These are phyloP conservation scores for Citrus glauca DNA, from an alignment of 345 rosid species.

Conservation along the genomic window DNA sequence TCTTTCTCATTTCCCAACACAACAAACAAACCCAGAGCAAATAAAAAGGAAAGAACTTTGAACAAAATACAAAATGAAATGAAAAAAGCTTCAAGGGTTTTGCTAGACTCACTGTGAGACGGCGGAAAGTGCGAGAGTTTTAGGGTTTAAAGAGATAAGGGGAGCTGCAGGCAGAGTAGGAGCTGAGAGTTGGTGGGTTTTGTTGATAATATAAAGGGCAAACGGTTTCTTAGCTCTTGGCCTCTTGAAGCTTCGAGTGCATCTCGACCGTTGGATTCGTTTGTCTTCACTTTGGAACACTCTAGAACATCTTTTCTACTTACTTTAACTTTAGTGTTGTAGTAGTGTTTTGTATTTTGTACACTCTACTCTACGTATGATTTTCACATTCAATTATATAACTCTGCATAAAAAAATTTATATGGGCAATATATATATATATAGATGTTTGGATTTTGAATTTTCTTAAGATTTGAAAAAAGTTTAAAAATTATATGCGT, in stretches of 20 bases:
- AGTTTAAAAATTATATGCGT: too few relatives aligned
- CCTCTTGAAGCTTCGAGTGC: conserved; percentile 16
- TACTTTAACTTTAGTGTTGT: neutral
- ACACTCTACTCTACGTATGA: too few relatives aligned
- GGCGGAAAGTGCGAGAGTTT: neutral
- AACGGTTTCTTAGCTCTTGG: conserved; percentile 21
- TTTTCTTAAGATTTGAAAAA: too few relatives aligned
- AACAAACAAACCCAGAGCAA: neutral
- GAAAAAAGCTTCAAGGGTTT: too few relatives aligned
- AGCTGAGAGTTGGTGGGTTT: neutral
- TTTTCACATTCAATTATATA: too few relatives aligned
- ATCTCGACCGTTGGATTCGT: conserved; percentile 41
- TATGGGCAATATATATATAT: too few relatives aligned
- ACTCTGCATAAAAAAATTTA: too few relatives aligned
- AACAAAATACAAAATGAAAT: neutral
- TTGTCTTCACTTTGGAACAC: conserved; percentile 21
- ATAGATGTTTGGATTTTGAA: too few relatives aligned
- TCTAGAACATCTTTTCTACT: conserved; percentile 18
- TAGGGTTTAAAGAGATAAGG: conserved; percentile 30
- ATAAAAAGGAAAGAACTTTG: neutral
- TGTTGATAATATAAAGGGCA: conserved; percentile 11
- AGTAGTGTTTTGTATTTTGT: neutral
- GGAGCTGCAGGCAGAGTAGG: neutral
- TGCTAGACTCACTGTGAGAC: neutral
- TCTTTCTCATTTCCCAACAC: neutral